A percentile compares a stretch with the other conserved stretches of the same genome.
phyloP scores from a whole-genome alignment of 2,329 filamentous ascomycete genomes.

The Phoma sp. region DNA sequence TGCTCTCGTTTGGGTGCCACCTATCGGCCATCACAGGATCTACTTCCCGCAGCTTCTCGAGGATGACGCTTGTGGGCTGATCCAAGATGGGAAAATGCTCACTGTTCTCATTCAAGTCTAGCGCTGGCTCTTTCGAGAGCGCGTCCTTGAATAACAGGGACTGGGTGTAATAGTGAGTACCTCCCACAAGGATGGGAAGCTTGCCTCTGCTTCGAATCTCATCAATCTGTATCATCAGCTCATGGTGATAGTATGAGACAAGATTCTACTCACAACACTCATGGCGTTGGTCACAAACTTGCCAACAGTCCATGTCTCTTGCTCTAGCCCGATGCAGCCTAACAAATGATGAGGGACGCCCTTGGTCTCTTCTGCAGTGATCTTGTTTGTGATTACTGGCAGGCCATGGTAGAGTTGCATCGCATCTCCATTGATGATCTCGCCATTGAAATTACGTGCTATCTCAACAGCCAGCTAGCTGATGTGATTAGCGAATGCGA shows the following conservation, averaged over 20 bases:
- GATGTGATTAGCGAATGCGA: slow-evolving; percentile 44
- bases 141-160: slow-evolving; percentile 81
- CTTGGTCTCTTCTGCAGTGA: slow-evolving; percentile 73
- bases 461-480: slow-evolving; percentile 85
- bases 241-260: not conserved
- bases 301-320: slow-evolving; percentile 83
- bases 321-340: slow-evolving; percentile 74
- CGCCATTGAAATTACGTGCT: slow-evolving; percentile 81
- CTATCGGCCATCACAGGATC: slow-evolving; percentile 87
- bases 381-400: slow-evolving; percentile 95
- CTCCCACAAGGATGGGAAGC: slow-evolving; percentile 88
- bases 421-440: slow-evolving; percentile 95
- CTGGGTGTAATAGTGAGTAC: slow-evolving; percentile 95
- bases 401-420: slow-evolving; percentile 96
- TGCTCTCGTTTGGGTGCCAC: slow-evolving; percentile 92
- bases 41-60: slow-evolving; percentile 75
- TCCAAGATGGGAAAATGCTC: slow-evolving; percentile 71
- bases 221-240: slow-evolving; percentile 59
- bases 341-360: slow-evolving; percentile 89
- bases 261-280: slow-evolving; percentile 49
- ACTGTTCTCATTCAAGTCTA: slow-evolving; percentile 33
- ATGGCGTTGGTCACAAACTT: slow-evolving; percentile 75
- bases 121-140: slow-evolving; percentile 58
- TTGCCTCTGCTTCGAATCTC: slow-evolving; percentile 81
- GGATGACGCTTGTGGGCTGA: slow-evolving; percentile 71